Conservation (phyloP, 2,329 filamentous ascomycete species). For the Cladosporium sp. region DNA sequence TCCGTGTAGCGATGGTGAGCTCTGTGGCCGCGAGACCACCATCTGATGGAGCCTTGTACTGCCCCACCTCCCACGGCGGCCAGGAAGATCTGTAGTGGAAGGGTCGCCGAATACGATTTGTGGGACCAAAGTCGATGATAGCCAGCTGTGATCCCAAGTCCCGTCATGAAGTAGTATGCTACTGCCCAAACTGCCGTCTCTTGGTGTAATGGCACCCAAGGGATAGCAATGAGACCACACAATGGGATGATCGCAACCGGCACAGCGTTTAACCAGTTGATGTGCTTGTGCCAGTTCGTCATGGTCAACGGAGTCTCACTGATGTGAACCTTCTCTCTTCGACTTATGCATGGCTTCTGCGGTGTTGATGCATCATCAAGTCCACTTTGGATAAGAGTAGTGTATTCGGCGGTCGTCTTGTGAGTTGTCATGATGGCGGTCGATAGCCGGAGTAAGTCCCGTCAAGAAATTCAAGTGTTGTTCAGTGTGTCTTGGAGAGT, state of each 20-base stretch:
- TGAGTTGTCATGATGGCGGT: too few species aligned
- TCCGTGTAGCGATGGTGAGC: slow-evolving; percentile 90
- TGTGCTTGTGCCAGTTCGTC: slow-evolving; percentile 84
- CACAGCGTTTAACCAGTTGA: slow-evolving; percentile 88
- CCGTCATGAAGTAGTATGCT: slow-evolving; percentile 76
- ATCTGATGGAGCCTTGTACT: slow-evolving; percentile 80
- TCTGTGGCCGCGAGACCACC: slow-evolving; percentile 85
- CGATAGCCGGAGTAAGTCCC: too few species aligned
- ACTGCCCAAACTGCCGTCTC: slow-evolving; percentile 72
- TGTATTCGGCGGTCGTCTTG: too few species aligned
- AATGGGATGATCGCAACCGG: slow-evolving; percentile 77
- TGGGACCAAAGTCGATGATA: slow-evolving; percentile 86
- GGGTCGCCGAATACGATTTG: slow-evolving; percentile 72
- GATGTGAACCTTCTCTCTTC: slow-evolving; percentile 87
- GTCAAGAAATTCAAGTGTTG: too few species aligned
- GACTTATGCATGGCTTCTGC: too few species aligned
- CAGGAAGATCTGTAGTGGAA: slow-evolving; percentile 76
- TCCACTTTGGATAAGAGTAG: too few species aligned
- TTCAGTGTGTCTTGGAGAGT: too few species aligned
- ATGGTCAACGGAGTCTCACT: slow-evolving; percentile 75
- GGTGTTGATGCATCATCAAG: too few species aligned
- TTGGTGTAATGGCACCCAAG: slow-evolving; percentile 70
- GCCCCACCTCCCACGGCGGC: slow-evolving; percentile 77
- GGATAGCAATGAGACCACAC: slow-evolving; percentile 66
- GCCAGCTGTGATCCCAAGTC: slow-evolving; percentile 45